Percentiles rank a stretch among this genome's conserved stretches.
Evolutionary conservation across 805 yeast species (phyloP).

Genomic region (Phaffomyces thermotolerans): DNA sequence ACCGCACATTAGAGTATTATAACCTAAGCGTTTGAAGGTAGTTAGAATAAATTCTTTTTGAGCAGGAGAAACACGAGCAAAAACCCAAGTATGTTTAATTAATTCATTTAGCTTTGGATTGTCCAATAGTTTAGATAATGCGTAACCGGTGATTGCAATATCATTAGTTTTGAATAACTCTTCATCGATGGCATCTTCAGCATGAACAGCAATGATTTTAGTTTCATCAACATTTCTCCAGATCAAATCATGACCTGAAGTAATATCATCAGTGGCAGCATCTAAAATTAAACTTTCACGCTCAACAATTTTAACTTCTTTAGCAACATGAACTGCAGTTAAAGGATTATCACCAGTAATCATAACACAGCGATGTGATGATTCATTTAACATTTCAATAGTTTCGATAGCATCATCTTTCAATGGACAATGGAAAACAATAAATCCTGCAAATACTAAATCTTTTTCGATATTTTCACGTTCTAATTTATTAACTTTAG

Average conservation of each 20-base stretch:
- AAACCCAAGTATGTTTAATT: constrained; percentile 90
- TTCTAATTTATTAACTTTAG: constrained; percentile 49
- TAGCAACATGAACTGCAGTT: constrained; percentile 97
- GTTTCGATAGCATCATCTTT: constrained; percentile 89
- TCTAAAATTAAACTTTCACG: constrained; percentile 83
- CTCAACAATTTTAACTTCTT: constrained; percentile 81
- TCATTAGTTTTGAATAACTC: constrained; percentile 61
- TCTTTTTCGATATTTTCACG: constrained; percentile 74
- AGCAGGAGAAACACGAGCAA: constrained; percentile 93
- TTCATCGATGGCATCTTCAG: constrained; percentile 48
- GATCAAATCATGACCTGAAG: constrained; percentile 51
- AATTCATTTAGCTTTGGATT: constrained; percentile 67
- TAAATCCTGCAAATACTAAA: constrained; percentile 80
- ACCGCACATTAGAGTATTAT: constrained; percentile 96
- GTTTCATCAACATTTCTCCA: constrained; percentile 86
- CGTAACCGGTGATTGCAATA: constrained; percentile 90
- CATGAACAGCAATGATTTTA: constrained; percentile 56
- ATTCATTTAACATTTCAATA: constrained; percentile 85
- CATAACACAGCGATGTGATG: constrained; percentile 94
- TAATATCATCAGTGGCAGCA: constrained; percentile 66
- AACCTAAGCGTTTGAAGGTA: constrained; percentile 79
- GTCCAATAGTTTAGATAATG: constrained; percentile 56
- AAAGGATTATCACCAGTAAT: constrained; percentile 98
- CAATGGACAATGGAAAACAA: constrained; percentile 96
- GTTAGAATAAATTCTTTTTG: constrained; percentile 90